Base-by-base conservation (phyloP, 208 protist species). In the Blechomonas ayalai region DNA sequence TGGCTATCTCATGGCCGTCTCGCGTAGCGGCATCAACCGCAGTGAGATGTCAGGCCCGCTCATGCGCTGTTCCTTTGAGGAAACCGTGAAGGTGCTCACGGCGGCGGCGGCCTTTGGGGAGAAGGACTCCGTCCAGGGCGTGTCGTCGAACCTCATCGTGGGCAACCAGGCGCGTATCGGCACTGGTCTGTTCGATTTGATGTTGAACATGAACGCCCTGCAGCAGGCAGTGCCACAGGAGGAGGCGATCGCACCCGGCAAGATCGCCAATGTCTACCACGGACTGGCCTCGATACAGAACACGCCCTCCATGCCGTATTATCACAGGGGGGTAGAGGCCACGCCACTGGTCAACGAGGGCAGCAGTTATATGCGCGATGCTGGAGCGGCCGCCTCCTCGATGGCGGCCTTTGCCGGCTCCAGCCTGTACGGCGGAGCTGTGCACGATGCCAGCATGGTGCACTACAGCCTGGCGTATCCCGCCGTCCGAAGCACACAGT, bases 21-120 rank as follows among this genome's bases (percentile, higher is more conserved):
- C 90, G 20, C 77, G 97, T 26, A 90, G 96, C 19, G 97, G 97
- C 39, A 97, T 99, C 58, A 97, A 98, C 63, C 82, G 90, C 54
- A 71, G 75, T 25, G 84, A 98, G 27, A 86, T 73, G 26, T 97
- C 94, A 10, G 97, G 97, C 42, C 86, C 96, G 5, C 58, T 99
- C 15, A 99, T 98, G 92, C 78, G 97, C 36, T 95, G 81, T 71
- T 99, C 98, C 13, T 99, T 99, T 67, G 99, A 99, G 84, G 95
- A 99, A 81, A 99, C 98, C 16, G 97, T 99, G 5, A 98, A 99
- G 49, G 96, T 99, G 35, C 85, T 99, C 9, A 90, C 98, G 65
- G 82, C 97, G 31, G 98, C 98, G 2, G 98, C 98, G 16, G 76
- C 76, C 3, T 98, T 98, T 69, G 76, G 88, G 13, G 96, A 99